Base-by-base conservation (phyloP, 2,329 filamentous ascomycete genomes). In the Pezicula carpinea region DNA sequence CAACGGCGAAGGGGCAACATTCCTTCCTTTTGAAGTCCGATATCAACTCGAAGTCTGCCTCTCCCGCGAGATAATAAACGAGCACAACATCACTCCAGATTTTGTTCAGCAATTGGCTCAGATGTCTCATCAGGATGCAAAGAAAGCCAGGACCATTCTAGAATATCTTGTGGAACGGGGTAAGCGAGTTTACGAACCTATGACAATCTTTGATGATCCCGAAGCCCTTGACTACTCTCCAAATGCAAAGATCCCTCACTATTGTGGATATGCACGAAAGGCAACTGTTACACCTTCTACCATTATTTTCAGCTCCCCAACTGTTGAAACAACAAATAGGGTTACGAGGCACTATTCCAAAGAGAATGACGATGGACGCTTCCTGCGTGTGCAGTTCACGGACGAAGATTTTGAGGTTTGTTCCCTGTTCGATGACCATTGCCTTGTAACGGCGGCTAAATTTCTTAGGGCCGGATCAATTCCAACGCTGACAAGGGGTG, bases 11-110 rank as follows among this genome's bases (percentile, higher is more conserved):
- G 19, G 66, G 67, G 22, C 53, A 50, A 64, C 23, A 54, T 67
- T 46, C 19, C 71, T 92, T 4, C 69, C 79, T 0, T 96, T 90
- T 51, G 69, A 81, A 1, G 79, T 96, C 1, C 79, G 89, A 14
- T 99, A 97, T 61, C 90, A 96, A 63, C 77, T 99, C 0, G 92
- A 99, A 64, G 91, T 89, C 0, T 97, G 92, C 62, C 75, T 97
- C n/a, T 95, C 91, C 0, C 80, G 85, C 22, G 82, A 83, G 0
- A 73, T 82, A 19, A 69, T 99, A 11, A 85, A 84, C 44, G 92
- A 96, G 63, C 80, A 89, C 61, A 86, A 78, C 39, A 76, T 97
- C 38, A 76, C 72, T 1, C 63, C 66, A 1, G 74, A 80, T 3
- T 97, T 97, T 54, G 67, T 95, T 2, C 62, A 73, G 22, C 75